Evolutionary conservation across 306 rosid species (phyloP).

Genomic region (Potentilla sterilis): DNA sequence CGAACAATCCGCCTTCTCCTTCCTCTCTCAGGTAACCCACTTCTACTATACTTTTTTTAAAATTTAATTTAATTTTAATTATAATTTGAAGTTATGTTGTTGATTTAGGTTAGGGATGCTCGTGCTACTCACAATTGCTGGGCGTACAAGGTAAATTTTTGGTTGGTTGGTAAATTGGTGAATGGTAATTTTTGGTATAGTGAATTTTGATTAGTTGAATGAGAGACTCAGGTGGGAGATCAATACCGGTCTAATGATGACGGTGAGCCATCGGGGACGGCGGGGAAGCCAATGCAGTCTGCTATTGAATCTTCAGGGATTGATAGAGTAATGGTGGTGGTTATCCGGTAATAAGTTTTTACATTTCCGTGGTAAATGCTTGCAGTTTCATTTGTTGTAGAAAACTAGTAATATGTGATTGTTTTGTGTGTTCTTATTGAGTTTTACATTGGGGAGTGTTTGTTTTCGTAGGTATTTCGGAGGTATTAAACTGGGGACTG

Average conservation of each 20-base stretch:
- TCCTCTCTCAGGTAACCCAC: constrained; percentile 64
- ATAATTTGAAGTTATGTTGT: not conserved
- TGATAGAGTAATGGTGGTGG: constrained; percentile 95
- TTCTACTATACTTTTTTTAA: not conserved
- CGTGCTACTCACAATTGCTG: constrained; percentile 92
- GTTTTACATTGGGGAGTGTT: not conserved
- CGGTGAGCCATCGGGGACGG: constrained; percentile 92
- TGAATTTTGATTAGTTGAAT: not conserved
- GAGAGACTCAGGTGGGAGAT: constrained; percentile 68
- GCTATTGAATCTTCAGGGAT: constrained; percentile 84
- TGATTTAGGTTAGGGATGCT: constrained; percentile 66
- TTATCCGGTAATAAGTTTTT: constrained; percentile 58
- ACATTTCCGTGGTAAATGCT: not conserved
- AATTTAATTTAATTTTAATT: too few species aligned
- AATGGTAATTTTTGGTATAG: not conserved
- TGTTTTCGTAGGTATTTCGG: constrained; percentile 58
- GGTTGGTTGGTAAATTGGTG: too few species aligned
- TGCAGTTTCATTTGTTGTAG: not conserved
- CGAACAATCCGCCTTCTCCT: constrained; percentile 72
- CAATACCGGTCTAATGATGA: constrained; percentile 93
- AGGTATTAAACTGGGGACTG: constrained; percentile 88
- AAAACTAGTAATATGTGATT: not conserved
- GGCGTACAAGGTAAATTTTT: constrained; percentile 72
- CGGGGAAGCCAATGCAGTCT: constrained; percentile 87
- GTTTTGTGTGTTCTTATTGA: not conserved